phyloP scores from a whole-genome alignment of 225 moss, liverwort and hornwort species.

The Climacium dendroides region DNA sequence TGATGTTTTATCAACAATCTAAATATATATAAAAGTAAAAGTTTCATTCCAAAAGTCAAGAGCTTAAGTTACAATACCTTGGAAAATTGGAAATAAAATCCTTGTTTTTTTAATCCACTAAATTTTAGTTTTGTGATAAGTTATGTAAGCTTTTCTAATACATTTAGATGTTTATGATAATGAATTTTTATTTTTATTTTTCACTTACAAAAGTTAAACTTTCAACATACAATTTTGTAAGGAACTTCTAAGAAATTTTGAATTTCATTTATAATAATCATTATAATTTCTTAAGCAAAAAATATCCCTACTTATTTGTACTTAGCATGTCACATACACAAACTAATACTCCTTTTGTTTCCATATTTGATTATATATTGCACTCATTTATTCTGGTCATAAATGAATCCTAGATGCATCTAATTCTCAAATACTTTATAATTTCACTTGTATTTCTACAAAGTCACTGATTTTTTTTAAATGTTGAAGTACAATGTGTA shows the following conservation, averaged over 20 bases:
- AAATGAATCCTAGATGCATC: background rate
- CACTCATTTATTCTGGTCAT: background rate
- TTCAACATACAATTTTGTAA: rapidly evolving
- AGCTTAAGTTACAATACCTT: background rate
- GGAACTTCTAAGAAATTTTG: background rate
- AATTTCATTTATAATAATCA: background rate
- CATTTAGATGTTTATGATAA: background rate
- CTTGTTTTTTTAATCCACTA: background rate
- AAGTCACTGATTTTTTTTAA: no score
- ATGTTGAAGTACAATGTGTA: background rate
- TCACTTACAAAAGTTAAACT: background rate
- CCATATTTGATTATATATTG: background rate
- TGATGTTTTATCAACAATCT: background rate
- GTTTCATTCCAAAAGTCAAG: rapidly evolving
- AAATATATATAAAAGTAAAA: background rate
- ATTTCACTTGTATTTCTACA: background rate
- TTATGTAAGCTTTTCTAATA: background rate
- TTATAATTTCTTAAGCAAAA: background rate
- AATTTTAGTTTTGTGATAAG: background rate
- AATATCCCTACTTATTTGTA: background rate
- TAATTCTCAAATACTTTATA: no score
- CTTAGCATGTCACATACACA: background rate
- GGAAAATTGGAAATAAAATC: background rate
- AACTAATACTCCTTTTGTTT: background rate
- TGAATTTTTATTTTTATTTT: background rate